Evolutionary conservation across 2,329 filamentous ascomycete species (phyloP).

Genomic region (Neonectria coccinea): DNA sequence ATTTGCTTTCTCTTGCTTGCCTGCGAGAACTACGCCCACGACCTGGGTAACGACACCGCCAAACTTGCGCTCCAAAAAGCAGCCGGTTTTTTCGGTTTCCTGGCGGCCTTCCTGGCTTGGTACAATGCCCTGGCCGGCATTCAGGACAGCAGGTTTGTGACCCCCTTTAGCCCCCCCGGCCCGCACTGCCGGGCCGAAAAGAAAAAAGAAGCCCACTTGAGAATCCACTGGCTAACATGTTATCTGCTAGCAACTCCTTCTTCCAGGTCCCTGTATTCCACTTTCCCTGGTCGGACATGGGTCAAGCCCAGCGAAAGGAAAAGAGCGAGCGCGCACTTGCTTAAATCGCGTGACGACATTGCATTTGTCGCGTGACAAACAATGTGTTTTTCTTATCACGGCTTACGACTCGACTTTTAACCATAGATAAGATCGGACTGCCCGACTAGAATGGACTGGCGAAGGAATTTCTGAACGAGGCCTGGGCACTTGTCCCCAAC

Average conservation of each 20-base stretch:
- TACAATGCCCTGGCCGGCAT: slow-evolving; percentile 89
- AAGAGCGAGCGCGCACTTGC: slow-evolving; percentile 53
- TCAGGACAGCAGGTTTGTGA: slow-evolving; percentile 73
- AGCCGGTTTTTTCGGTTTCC: slow-evolving; percentile 82
- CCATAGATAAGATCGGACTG: slow-evolving; percentile 18
- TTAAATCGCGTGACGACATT: slow-evolving; percentile 27
- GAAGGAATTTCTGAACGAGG: slow-evolving; percentile 5
- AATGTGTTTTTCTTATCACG: slow-evolving; percentile 33
- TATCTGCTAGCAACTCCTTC: slow-evolving; percentile 77
- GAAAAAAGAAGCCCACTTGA: neutral
- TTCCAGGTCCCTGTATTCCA: slow-evolving; percentile 92
- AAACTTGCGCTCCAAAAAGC: slow-evolving; percentile 70
- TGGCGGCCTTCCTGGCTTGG: slow-evolving; percentile 86
- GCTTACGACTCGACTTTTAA: slow-evolving; percentile 21
- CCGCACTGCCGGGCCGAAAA: slow-evolving; percentile 4
- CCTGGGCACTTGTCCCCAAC: neutral
- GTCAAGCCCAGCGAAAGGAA: slow-evolving; percentile 65
- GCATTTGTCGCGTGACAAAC: slow-evolving; percentile 33
- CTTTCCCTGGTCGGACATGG: slow-evolving; percentile 93
- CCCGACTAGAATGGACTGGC: slow-evolving; percentile 18
- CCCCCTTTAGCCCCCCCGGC: slow-evolving; percentile 13
- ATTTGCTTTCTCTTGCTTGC: slow-evolving; percentile 80
- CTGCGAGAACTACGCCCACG: slow-evolving; percentile 68
- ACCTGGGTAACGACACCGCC: slow-evolving; percentile 62
- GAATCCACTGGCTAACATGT: slow-evolving; percentile 49